phyloP scores from a whole-genome alignment of 2,329 filamentous ascomycete species.

The Scedosporium apiospermum region DNA sequence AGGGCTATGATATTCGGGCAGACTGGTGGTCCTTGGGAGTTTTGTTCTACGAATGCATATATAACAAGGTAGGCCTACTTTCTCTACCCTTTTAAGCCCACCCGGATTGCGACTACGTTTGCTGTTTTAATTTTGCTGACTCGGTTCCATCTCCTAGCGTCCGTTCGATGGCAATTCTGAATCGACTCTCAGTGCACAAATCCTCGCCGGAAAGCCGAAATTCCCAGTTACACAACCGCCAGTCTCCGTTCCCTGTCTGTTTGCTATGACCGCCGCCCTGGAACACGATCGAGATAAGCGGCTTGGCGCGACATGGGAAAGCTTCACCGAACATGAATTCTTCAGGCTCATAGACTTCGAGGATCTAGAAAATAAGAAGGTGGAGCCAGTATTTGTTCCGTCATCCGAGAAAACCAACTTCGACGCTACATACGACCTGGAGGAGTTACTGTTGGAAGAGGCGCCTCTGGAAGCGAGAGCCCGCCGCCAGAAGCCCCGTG shows the following conservation, averaged over 20 bases:
- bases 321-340: constrained; percentile 81
- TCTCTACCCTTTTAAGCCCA: background rate
- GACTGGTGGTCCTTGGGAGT: constrained; percentile 99
- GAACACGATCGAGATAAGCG: constrained; percentile 71
- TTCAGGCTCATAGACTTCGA: constrained; percentile 81
- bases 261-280: constrained; percentile 76
- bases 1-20: constrained; percentile 79
- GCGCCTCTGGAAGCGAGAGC: constrained; percentile 89
- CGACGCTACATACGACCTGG: constrained; percentile 93
- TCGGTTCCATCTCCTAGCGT: constrained; percentile 41
- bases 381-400: constrained; percentile 84
- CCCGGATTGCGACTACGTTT: background rate
- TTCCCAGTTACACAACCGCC: constrained; percentile 90
- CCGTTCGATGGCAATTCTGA: constrained; percentile 90
- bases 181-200: constrained; percentile 67
- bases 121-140: background rate
- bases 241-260: constrained; percentile 78
- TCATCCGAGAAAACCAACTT: constrained; percentile 99
- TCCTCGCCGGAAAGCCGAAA: constrained; percentile 71
- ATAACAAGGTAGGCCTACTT: constrained; percentile 68
- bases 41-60: constrained; percentile 98
- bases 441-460: constrained; percentile 88
- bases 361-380: constrained; percentile 73
- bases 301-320: constrained; percentile 79
- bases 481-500: constrained; percentile 84